phyloP scores from a whole-genome alignment of 345 rosid species.

The Combretum micranthum region DNA sequence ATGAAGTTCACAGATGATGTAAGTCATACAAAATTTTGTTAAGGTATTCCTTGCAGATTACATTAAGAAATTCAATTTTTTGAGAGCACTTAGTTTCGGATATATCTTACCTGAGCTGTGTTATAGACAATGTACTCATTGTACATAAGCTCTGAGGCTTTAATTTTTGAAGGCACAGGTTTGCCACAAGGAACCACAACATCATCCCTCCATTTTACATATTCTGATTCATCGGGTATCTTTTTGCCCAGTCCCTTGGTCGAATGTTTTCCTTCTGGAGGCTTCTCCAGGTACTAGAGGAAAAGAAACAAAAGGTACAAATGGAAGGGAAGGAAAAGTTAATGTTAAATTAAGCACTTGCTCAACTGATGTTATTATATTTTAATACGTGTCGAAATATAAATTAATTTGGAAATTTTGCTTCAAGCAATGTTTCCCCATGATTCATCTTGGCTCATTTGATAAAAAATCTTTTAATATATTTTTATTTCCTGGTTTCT shows the following conservation, averaged over 20 bases:
- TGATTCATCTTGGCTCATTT: too few species aligned
- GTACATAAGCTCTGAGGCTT: conserved; percentile 81
- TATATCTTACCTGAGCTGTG: conserved; percentile 66
- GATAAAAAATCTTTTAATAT: too few species aligned
- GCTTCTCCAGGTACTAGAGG: conserved; percentile 72
- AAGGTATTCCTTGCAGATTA: not conserved
- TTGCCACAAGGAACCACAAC: conserved; percentile 86
- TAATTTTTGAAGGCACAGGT: conserved; percentile 68
- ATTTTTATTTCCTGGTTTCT: too few species aligned
- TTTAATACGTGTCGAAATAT: too few species aligned
- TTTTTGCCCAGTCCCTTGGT: conserved; percentile 93
- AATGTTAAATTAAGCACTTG: too few species aligned
- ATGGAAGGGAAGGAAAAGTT: conserved; percentile 1
- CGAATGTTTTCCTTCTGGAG: conserved; percentile 84
- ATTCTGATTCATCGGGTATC: conserved; percentile 68
- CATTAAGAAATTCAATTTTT: too few species aligned
- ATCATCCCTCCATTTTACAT: conserved; percentile 76
- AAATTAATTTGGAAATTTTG: too few species aligned
- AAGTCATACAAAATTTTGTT: not conserved
- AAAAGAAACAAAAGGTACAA: not conserved
- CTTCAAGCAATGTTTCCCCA: too few species aligned
- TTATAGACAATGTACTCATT: conserved; percentile 90
- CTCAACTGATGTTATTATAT: too few species aligned
- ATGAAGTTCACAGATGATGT: conserved; percentile 7
- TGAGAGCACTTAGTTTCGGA: not conserved